Percentiles rank a stretch among this genome's conserved stretches.
Conservation (phyloP, 2,329 filamentous ascomycete species). For the Hymenotorrendiella dingleyae region DNA sequence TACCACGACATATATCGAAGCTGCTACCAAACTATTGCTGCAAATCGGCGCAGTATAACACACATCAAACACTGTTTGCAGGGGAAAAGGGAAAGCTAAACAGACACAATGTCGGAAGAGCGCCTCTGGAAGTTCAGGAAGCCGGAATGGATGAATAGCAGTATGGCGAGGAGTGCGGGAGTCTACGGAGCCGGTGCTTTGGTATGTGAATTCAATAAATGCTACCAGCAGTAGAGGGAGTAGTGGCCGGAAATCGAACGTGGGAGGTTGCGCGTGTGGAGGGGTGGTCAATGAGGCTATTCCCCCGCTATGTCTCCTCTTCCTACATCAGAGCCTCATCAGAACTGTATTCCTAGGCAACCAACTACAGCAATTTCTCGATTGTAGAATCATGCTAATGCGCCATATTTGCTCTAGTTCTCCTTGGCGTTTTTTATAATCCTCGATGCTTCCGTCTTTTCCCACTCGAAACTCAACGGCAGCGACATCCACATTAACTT, state of each 20-base stretch:
- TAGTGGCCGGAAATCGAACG: too few species aligned
- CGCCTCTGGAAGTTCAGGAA: constrained; percentile 61
- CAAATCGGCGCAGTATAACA: too few species aligned
- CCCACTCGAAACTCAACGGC: constrained; percentile 53
- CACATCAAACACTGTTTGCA: too few species aligned
- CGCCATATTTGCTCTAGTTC: constrained; percentile 40
- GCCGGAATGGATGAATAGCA: constrained; percentile 62
- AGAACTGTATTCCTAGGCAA: not conserved
- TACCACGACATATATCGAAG: too few species aligned
- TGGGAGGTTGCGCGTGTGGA: not conserved
- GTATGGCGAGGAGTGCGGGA: constrained; percentile 56
- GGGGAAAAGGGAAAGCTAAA: not conserved
- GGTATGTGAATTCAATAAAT: constrained; percentile 39
- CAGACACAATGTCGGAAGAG: constrained; percentile 50
- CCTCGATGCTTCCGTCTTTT: constrained; percentile 63
- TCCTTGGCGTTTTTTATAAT: constrained; percentile 64
- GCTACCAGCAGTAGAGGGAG: too few species aligned
- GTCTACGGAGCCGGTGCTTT: constrained; percentile 58
- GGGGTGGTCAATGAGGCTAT: not conserved
- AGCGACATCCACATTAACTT: constrained; percentile 59
- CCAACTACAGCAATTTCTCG: not conserved
- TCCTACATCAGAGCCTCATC: too few species aligned
- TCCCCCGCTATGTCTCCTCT: not conserved
- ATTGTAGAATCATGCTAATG: not conserved
- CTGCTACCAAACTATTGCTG: too few species aligned